Base-by-base conservation (phyloP, 2,329 filamentous ascomycete species). In the Nemania abortiva region DNA sequence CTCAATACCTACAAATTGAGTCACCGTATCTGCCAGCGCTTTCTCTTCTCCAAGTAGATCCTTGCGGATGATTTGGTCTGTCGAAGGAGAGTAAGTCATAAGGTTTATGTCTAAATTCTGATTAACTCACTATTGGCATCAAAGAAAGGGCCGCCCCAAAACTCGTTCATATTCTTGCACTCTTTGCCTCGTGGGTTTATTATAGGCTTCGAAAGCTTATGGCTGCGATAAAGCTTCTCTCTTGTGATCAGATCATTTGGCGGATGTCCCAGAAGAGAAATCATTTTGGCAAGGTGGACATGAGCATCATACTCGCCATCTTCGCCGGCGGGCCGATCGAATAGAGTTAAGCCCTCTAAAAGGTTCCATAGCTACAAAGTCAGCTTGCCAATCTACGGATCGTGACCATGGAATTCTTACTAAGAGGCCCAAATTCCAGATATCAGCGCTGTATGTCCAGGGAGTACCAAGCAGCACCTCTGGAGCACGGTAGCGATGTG, bases 91-190 rank as follows among this genome's bases (percentile, higher is more conserved):
- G 13, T 54, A 31, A 22, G 42, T 49, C 22, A 20, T 13, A 47
- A 20, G 42, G n/a, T 47, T 47, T 47, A 47, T 47, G 42, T 20
- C 42, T 47, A 6, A 47, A 20, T 20, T 15, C n/a, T 34, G 29
- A 22, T 39, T 22, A 20, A 50, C 57, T 59, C 15, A 59, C 57
- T 59, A 18, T 59, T 15, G 24, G 49, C 42, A 47, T 59, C 42
- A 39, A 59, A 59, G 22, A 59, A 50, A 9, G 57, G 57, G 6
- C 42, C 57, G 9, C 57, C 57, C 57, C 42, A 59, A 39, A 34
- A 59, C 57, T 59, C 24, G 18, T 59, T 59, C 42, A 50, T 59
- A 9, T 22, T 59, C n/a, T 37, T 59, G 27, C 57, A 50, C 20
- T 6, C 18, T 20, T 50, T 59, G 27, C 57, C 42, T 10, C n/a